Conservation (phyloP, 257 asterid species). For the Solanum dulcamara region DNA sequence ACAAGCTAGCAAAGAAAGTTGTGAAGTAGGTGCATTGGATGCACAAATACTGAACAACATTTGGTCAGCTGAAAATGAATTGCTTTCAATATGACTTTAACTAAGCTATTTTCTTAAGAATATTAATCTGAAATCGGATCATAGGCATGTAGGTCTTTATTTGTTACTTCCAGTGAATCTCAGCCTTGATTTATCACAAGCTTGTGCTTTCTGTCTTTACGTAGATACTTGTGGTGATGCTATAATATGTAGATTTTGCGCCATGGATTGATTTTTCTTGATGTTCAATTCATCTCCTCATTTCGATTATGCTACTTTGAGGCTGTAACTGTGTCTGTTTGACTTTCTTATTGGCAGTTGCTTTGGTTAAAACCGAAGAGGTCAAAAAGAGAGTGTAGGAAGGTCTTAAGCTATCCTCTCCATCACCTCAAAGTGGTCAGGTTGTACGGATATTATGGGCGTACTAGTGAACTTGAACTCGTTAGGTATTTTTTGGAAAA, state of each 20-base stretch:
- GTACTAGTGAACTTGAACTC: not conserved
- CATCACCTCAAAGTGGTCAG: not conserved
- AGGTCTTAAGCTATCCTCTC: not conserved
- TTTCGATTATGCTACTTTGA: not conserved
- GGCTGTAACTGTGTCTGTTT: not conserved
- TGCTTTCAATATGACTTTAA: not conserved
- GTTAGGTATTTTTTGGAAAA: not conserved
- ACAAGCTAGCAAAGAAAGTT: not conserved
- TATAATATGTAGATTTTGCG: not conserved
- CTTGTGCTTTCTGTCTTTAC: not conserved
- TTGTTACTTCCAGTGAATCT: too few relatives aligned
- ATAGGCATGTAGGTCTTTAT: too few relatives aligned
- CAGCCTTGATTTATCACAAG: too few relatives aligned
- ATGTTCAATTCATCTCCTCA: not conserved
- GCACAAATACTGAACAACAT: too few relatives aligned
- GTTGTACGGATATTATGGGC: not conserved
- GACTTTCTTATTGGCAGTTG: not conserved
- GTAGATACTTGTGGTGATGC: not conserved
- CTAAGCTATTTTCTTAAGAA: not conserved
- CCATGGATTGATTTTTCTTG: not conserved
- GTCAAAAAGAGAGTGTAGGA: not conserved
- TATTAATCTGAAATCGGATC: too few relatives aligned
- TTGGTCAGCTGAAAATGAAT: too few relatives aligned
- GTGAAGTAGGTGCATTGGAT: not conserved
- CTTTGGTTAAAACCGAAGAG: not conserved